Conservation (phyloP, 306 rosid genomes). For the Fragaria ananassa region DNA sequence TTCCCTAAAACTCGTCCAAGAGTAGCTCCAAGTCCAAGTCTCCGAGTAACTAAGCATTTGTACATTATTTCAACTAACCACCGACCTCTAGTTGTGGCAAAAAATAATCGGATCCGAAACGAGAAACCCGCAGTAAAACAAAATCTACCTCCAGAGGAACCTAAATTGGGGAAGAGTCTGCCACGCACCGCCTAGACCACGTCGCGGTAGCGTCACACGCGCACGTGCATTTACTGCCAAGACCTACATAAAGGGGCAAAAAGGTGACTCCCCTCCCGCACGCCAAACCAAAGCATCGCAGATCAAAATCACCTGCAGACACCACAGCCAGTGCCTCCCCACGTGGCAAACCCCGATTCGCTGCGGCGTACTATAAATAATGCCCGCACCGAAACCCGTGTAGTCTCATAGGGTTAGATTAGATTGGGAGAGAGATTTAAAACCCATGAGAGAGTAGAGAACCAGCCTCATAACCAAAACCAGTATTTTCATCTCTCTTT, state of each 20-base stretch:
- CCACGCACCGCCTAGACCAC: not conserved
- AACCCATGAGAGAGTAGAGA: not conserved
- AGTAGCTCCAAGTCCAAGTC: too few species aligned
- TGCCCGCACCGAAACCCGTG: not conserved
- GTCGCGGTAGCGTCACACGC: not conserved
- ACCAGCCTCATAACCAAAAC: not conserved
- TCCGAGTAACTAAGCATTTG: too few species aligned
- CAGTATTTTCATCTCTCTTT: not conserved
- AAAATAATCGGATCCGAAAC: not conserved
- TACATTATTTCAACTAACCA: too few species aligned
- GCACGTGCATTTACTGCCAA: not conserved
- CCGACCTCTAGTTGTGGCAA: not conserved
- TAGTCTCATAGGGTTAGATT: constrained; percentile 4
- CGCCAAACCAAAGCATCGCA: not conserved
- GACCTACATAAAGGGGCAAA: not conserved
- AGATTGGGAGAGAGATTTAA: not conserved
- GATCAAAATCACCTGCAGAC: not conserved
- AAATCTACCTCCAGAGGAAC: not conserved
- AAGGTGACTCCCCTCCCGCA: not conserved
- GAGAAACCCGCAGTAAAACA: not conserved
- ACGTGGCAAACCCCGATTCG: not conserved
- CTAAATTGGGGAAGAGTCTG: not conserved
- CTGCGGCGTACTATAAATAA: not conserved
- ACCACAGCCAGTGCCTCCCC: not conserved
- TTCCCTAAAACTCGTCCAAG: too few species aligned